Conservation (phyloP, 2,329 filamentous ascomycete species). For the Xylariales sp. region DNA sequence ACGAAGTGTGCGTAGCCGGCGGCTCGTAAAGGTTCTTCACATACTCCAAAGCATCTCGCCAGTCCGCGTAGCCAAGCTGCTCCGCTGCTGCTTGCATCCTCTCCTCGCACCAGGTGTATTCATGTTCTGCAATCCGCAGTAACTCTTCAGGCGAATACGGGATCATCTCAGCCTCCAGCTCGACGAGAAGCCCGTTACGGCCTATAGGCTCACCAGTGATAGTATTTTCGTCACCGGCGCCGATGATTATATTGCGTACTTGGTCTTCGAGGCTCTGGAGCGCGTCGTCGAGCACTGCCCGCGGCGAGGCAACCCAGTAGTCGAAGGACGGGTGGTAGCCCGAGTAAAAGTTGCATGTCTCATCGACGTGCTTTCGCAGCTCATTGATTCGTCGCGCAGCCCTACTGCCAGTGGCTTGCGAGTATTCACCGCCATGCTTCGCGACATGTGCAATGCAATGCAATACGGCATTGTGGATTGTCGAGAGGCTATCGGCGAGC, state of each 20-base stretch:
- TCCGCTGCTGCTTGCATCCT: conserved; percentile 65
- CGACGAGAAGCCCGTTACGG: conserved; percentile 60
- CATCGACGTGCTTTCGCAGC: conserved; percentile 56
- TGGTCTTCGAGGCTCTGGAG: conserved; percentile 54
- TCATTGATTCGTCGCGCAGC: conserved; percentile 57
- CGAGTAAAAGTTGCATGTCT: conserved; percentile 63
- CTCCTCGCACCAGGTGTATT: conserved; percentile 66
- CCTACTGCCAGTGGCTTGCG: conserved; percentile 59
- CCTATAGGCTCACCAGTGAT: conserved; percentile 70
- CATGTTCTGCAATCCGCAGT: conserved; percentile 60
- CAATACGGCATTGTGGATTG: conserved; percentile 50
- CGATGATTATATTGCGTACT: conserved; percentile 55
- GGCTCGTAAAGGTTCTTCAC: conserved; percentile 67
- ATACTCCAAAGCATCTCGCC: conserved; percentile 65
- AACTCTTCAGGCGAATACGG: conserved; percentile 69
- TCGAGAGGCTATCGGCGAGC: conserved; percentile 56
- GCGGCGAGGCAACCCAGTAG: conserved; percentile 66
- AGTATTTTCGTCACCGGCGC: conserved; percentile 58
- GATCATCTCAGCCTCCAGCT: conserved; percentile 68
- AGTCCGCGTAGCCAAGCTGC: conserved; percentile 61
- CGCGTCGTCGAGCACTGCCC: conserved; percentile 53
- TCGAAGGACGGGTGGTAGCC: conserved; percentile 67
- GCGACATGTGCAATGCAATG: conserved; percentile 52
- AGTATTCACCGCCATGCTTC: conserved; percentile 49
- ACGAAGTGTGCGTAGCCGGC: conserved; percentile 63